Percentiles rank a stretch among this genome's conserved stretches.
Evolutionary conservation across 768 basidiomycete species (phyloP).

Genomic region (Sporobolomyces pararoseus): DNA sequence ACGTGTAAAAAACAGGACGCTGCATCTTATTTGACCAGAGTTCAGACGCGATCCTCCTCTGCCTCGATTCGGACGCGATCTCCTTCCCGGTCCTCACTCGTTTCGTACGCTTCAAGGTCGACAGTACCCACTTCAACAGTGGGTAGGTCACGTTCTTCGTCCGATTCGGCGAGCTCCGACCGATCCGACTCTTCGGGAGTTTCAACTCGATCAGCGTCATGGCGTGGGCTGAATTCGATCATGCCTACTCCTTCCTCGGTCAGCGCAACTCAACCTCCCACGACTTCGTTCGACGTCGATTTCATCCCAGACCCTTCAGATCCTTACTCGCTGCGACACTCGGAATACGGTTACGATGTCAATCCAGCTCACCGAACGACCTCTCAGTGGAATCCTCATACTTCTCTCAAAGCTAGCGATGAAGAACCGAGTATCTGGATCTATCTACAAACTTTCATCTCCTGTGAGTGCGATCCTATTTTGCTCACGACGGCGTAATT

Average conservation of each 20-base stretch:
- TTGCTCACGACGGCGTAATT: background rate
- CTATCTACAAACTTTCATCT: constrained; percentile 80
- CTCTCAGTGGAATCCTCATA: constrained; percentile 48
- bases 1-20: constrained; percentile 39
- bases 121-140: background rate
- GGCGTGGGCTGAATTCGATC: constrained; percentile 32
- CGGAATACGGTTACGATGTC: constrained; percentile 41
- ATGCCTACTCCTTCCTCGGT: constrained; percentile 39
- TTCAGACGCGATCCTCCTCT: constrained; percentile 23
- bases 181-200: constrained; percentile 17
- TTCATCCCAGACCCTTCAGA: constrained; percentile 30
- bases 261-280: constrained; percentile 28
- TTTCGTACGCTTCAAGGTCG: constrained; percentile 30
- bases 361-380: constrained; percentile 38
- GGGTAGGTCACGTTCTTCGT: constrained; percentile 6
- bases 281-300: constrained; percentile 38
- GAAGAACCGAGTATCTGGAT: constrained; percentile 91
- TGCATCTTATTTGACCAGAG: constrained; percentile 21
- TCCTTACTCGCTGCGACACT: constrained; percentile 33
- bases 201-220: constrained; percentile 23
- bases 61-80: constrained; percentile 17
- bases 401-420: constrained; percentile 52
- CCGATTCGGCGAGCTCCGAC: no score
- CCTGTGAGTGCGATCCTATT: constrained; percentile 42
- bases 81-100: constrained; percentile 28